Conservation (phyloP, 225 moss, liverwort and hornwort genomes). For the Lunularia cruciata region DNA sequence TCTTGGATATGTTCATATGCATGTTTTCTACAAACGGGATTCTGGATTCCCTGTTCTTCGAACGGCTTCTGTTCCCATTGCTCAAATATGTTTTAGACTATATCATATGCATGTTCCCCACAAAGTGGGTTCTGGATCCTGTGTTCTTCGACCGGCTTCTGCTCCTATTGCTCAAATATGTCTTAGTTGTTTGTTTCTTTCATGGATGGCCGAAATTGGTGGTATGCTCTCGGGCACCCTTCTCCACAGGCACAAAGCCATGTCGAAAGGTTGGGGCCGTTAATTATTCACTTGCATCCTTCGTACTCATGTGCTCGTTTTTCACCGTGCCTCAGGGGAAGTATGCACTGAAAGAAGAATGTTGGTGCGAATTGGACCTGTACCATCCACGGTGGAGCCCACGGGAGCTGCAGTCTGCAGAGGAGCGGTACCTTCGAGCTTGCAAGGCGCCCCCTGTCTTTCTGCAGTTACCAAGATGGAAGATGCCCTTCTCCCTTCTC, state of each 20-base stretch:
- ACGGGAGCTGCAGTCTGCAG: slow-evolving; percentile 82
- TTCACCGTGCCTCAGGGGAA: slow-evolving; percentile 54
- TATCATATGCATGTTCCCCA: no score
- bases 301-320: neutral
- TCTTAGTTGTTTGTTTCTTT: no score
- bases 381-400: slow-evolving; percentile 95
- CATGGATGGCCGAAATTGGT: no score
- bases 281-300: neutral
- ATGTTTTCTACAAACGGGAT: no score
- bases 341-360: slow-evolving; percentile 70
- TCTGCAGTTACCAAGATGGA: slow-evolving; percentile 78
- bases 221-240: no score
- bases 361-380: slow-evolving; percentile 87
- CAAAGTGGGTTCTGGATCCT: no score
- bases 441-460: slow-evolving; percentile 82
- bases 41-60: no score
- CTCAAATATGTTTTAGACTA: no score
- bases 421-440: slow-evolving; percentile 77
- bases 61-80: no score
- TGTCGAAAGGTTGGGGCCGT: neutral
- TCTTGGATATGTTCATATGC: no score
- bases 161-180: no score
- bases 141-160: no score
- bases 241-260: neutral
- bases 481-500: slow-evolving; percentile 62